Evolutionary conservation across 2,329 filamentous ascomycete genomes (phyloP), one percentile per base, ranked within the genome.

Genomic region (Aspergillus novoparasiticus): DNA sequence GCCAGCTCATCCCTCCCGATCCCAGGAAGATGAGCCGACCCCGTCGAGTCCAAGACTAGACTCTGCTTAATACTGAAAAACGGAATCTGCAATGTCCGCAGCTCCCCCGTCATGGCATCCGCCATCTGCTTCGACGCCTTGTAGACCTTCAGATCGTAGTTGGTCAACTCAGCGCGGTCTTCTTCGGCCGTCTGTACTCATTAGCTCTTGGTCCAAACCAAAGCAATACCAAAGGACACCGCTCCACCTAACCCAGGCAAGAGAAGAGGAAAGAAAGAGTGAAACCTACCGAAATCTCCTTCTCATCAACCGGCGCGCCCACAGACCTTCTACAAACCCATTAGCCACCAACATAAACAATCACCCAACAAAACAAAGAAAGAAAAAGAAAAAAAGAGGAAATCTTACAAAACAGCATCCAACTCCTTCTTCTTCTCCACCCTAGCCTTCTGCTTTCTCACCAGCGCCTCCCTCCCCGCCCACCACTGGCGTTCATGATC

Each of bases 81-180:
- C 0, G 87, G 87, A 41, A 89, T 83, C 10, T 84, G 86, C 36
- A 90, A 72, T 9, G 75, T 78, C 61, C 85, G 85, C 54, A 91
- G 73, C 66, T 87, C 85, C 1, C 76, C 73, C 8, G 79, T 81
- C 75, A 89, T 85, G 16, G 84, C 83, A n/a, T 81, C 79, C 0
- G 84, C 81, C 88, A 91, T 89, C 12, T 85, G 79, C 46, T 76
- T 76, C 57, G 85, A 84, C 3, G 87, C 87, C 60, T 79, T 82
- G 68, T 89, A 85, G 19, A 90, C 85, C 71, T 90, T 90, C 58
- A 77, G 75, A 66, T 90, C 87, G 71, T 87, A 90, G 23, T 79
- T 79, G 34, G 78, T 72, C 9, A 90, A 75, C 72, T 90, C 88
- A 55, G 81, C 78, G 39, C 82, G 74, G 54, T 87, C 78, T 55